Evolutionary conservation across 768 basidiomycete species (phyloP).

Genomic region (Leccinum arenicola): DNA sequence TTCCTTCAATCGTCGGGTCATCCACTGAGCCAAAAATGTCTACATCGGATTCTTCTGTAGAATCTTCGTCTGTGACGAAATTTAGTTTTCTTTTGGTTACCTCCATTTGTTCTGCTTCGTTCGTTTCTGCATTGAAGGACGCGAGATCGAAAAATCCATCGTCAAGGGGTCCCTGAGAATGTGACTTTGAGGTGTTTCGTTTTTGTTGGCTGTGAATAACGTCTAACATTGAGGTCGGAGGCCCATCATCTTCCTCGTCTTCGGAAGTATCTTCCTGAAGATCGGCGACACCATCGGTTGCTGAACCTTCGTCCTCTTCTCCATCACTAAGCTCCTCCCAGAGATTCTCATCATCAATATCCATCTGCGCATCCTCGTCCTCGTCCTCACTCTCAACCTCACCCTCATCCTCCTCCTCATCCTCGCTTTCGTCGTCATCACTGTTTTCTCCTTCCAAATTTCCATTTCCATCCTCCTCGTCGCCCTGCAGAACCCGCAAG

Average conservation of each 20-base stretch:
- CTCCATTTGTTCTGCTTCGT: conserved; percentile 66
- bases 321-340: conserved; percentile 28
- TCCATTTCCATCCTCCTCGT: conserved; percentile 35
- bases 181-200: conserved; percentile 19
- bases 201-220: conserved; percentile 24
- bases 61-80: conserved; percentile 47
- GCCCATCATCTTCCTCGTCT: conserved; percentile 33
- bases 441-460: conserved; percentile 17
- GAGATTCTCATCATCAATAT: conserved; percentile 23
- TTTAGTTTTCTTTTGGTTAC: conserved; percentile 61
- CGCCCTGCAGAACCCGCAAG: conserved; percentile 63
- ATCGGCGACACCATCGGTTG: conserved; percentile 23
- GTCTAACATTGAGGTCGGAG: conserved; percentile 26
- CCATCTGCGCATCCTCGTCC: conserved; percentile 33
- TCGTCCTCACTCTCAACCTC: conserved; percentile 24
- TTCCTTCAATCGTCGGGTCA: conserved; percentile 39
- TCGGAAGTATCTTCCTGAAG: conserved; percentile 40
- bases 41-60: conserved; percentile 51
- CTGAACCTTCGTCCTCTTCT: conserved; percentile 28
- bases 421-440: conserved; percentile 25
- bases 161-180: conserved; percentile 50
- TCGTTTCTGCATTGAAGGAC: conserved; percentile 84
- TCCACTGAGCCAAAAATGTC: conserved; percentile 70
- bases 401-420: conserved; percentile 5
- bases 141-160: conserved; percentile 90